Evolutionary conservation across 441 rosid species (phyloP), one percentile per base, ranked within the genome.

Genomic region (Manihot esculenta): DNA sequence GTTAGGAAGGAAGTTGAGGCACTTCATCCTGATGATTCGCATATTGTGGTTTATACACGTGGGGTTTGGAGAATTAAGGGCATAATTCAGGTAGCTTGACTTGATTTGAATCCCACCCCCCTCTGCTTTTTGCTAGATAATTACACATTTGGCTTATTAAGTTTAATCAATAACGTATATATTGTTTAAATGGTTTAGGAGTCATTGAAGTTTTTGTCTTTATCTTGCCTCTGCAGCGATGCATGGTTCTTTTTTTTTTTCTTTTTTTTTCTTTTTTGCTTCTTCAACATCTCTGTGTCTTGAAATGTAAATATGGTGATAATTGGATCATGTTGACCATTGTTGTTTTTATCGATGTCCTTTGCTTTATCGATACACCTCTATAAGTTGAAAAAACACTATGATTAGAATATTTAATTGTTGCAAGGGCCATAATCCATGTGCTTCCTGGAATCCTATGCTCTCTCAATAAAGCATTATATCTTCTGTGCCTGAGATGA

Each of bases 31-130:
- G 98, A 93, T 74, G 98, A 93, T 79, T 80, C 96, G 2, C 98
- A 89, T 68, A 80, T 93, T 44, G 98, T 93, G 18, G 76, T 93
- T 27, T 82, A 86, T 55, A 83, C 80, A 2, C 94, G 81, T 60
- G 98, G 98, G 59, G 97, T 91, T 76, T 93, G 98, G 98, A 85
- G 97, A 82, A 91, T 93, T 55, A 93, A 93, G 81, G 98, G 98
- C 82, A 91, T 93, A 23, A 91, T 93, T 71, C 97, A 91, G 98
- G 98, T 93, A 85, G 26, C n/a, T n/a, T n/a, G n/a, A 1, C 24
- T 14, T 5, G 12, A 26, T 23, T 60, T 57, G 42, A 65, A 62
- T 47, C 51, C n/a, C n/a, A n/a, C n/a, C 71, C 30, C 17, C 35
- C 21, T n/a, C 6, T 27, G 12, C 24, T 35, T 5, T 35, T 62